Evolutionary conservation across 2,329 filamentous ascomycete species (phyloP), one percentile per base, ranked within the genome.

Genomic region (Mycogone perniciosa): DNA sequence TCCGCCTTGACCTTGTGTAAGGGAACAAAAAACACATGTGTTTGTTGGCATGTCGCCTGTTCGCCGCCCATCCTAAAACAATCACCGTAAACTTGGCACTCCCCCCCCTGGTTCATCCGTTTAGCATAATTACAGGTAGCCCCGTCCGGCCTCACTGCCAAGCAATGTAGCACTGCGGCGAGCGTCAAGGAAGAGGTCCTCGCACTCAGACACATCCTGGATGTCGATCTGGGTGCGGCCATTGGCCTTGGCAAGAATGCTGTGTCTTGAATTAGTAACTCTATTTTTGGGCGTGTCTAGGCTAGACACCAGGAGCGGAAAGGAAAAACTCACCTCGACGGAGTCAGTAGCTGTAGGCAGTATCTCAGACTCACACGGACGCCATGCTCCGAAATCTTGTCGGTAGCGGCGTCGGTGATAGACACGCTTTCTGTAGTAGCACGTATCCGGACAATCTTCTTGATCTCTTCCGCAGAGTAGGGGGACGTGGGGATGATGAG

Each of bases 401-500:
- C 86, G 53, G 97, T 79, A 29, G 93, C 93, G 20, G 84, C 81
- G 45, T 95, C 89, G 38, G 82, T 84, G 58, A 97, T 83, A 56
- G 81, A 77, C 41, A 96, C 82, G 44, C 82, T 82, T 72, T 96
- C 91, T 7, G 87, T 92, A 57, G 84, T 84, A 37, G 89, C 84
- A 45, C 93, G 86, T 61, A 95, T 84, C 59, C 85, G 81, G 61
- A 97, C 86, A 69, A 99, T 99, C 55, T 85, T 84, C 73, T 90
- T 90, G 68, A 99, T 95, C 73, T 99, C 93, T 11, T 89, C 83
- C 39, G 84, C 81, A 54, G 85, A 81, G 73, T 97, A 99, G 8
- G 90, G 85, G 60, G 90, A 88, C 13, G 93, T 99, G 41, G 93
- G 93, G 63, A 99, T 86, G 72, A 99, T 97, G 65, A 99, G 87